phyloP scores from a whole-genome alignment of 1,284 basidiomycete genomes.

The Apiotrichum siamense region DNA sequence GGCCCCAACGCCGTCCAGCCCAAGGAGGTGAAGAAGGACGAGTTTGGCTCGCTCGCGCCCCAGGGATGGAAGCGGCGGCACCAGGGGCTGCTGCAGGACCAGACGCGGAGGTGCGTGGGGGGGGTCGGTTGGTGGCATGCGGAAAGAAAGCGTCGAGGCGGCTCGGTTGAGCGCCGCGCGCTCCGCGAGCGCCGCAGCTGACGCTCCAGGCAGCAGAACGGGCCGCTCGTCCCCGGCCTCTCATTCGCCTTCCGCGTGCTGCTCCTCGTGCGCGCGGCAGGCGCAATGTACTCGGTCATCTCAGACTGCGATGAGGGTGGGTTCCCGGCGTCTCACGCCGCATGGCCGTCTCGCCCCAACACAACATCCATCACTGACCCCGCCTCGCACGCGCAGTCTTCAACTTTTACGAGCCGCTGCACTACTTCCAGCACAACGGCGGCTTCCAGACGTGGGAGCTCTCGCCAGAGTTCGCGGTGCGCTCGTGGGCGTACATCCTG shows the following conservation, averaged over 20 bases:
- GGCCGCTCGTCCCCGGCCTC: conserved; percentile 75
- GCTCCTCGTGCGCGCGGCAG: conserved; percentile 71
- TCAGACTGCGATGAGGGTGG: conserved; percentile 95
- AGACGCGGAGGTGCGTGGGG: conserved; percentile 39
- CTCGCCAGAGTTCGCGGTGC: conserved; percentile 79
- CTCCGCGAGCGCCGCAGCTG: too few species aligned
- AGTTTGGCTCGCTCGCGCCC: conserved; percentile 39
- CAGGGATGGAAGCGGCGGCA: conserved; percentile 43
- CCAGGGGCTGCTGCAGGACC: conserved; percentile 47
- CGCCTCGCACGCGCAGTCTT: too few species aligned
- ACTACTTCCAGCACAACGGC: conserved; percentile 73
- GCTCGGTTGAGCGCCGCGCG: too few species aligned
- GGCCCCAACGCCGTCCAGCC: conserved; percentile 32
- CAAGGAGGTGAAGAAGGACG: conserved; percentile 29
- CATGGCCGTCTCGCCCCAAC: background rate
- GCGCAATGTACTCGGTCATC: conserved; percentile 92
- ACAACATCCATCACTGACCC: background rate
- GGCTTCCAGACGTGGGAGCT: conserved; percentile 99
- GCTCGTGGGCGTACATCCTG: conserved; percentile 89
- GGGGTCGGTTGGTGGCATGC: too few species aligned
- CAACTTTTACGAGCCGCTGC: conserved; percentile 98
- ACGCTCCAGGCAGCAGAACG: conserved; percentile 26
- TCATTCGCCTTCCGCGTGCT: conserved; percentile 76
- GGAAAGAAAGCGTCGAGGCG: too few species aligned
- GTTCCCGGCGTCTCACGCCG: conserved; percentile 12